phyloP scores from a whole-genome alignment of 2,329 filamentous ascomycete species.

The Magnaporthiopsis incrustans region DNA sequence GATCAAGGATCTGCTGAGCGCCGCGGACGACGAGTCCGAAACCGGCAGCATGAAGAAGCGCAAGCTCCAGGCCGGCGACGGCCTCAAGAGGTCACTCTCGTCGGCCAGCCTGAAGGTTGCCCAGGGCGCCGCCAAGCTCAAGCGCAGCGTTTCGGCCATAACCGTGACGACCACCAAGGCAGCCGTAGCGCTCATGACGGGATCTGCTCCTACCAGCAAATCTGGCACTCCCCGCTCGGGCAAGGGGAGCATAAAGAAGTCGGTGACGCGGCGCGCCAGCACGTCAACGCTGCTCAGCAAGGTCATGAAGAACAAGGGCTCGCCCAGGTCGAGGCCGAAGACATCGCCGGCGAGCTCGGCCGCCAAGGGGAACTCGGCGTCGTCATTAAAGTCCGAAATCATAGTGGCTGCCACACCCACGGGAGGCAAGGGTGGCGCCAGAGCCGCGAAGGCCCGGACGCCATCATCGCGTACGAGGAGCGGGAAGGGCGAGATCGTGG shows the following conservation, averaged over 20 bases:
- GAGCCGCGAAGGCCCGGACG: background rate
- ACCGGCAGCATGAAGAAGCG: conserved; percentile 31
- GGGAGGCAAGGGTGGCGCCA: conserved; percentile 2
- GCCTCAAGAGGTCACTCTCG: conserved; percentile 25
- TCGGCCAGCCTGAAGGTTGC: conserved; percentile 23
- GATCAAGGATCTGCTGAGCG: conserved; percentile 41
- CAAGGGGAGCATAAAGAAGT: conserved; percentile 6
- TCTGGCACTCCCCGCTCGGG: conserved; percentile 5
- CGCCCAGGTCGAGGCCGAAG: background rate
- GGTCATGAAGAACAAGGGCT: conserved; percentile 1
- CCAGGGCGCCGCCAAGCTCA: conserved; percentile 28
- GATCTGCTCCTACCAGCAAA: conserved; percentile 14
- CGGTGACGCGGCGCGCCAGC: background rate
- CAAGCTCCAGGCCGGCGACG: conserved; percentile 34
- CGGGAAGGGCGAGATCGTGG: background rate
- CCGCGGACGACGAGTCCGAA: conserved; percentile 22
- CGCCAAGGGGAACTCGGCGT: background rate
- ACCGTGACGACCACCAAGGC: conserved; percentile 27
- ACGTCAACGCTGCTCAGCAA: conserved; percentile 6
- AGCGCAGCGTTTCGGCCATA: conserved; percentile 30
- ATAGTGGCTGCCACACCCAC: conserved; percentile 4
- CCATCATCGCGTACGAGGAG: conserved; percentile 2
- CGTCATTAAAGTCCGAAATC: conserved; percentile 1
- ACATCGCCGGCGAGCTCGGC: conserved; percentile 1
- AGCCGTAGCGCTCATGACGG: conserved; percentile 14